Evolutionary conservation across 441 rosid species (phyloP).

Genomic region (Bocquillonia castaneifolia): DNA sequence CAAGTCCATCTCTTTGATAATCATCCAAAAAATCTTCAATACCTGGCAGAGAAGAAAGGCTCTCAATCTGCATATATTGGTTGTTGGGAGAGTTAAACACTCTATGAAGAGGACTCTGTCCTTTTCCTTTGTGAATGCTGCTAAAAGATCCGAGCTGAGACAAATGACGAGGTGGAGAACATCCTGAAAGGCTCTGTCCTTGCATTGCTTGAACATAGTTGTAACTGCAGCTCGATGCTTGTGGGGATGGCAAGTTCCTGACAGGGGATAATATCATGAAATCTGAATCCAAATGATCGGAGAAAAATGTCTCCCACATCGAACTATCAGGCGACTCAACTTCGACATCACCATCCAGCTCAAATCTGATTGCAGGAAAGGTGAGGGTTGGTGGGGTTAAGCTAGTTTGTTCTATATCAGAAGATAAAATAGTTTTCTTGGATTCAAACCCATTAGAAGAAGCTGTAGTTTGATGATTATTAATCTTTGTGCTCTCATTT

Average conservation of each 20-base stretch:
- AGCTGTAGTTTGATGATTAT: slow-evolving; percentile 21
- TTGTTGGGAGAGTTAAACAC: slow-evolving; percentile 46
- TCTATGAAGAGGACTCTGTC: slow-evolving; percentile 50
- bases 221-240: slow-evolving; percentile 24
- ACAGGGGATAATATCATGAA: slow-evolving; percentile 60
- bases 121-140: slow-evolving; percentile 35
- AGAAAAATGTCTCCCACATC: slow-evolving; percentile 48
- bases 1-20: slow-evolving; percentile 33
- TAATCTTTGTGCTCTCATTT: slow-evolving; percentile 31
- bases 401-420: slow-evolving; percentile 32
- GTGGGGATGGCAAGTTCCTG: slow-evolving; percentile 39
- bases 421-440: slow-evolving; percentile 28
- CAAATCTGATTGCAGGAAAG: slow-evolving; percentile 39
- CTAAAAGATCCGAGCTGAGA: slow-evolving; percentile 35
- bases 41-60: slow-evolving; percentile 38
- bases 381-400: slow-evolving; percentile 44
- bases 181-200: slow-evolving; percentile 37
- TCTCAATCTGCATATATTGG: slow-evolving; percentile 46
- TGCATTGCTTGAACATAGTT: slow-evolving; percentile 30
- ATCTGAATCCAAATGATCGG: slow-evolving; percentile 50
- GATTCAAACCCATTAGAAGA: slow-evolving; percentile 33
- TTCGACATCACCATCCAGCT: slow-evolving; percentile 46
- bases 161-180: slow-evolving; percentile 46
- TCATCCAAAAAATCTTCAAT: slow-evolving; percentile 52
- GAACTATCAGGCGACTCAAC: slow-evolving; percentile 52